Evolutionary conservation across 371 early-diverging fungal species (phyloP).

Genomic region (Fennellomyces sp.): DNA sequence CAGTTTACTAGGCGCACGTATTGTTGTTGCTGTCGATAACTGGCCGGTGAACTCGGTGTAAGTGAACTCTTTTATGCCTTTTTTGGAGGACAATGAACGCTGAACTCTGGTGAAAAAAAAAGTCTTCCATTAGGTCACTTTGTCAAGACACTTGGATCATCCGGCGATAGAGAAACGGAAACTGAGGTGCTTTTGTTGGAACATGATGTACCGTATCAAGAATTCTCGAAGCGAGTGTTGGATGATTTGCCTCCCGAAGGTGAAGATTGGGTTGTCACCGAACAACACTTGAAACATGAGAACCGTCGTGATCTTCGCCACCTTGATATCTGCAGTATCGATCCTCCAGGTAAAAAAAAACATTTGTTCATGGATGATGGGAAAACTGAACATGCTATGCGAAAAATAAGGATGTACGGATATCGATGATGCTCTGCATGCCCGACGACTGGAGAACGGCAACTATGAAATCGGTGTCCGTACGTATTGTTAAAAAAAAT

Average conservation of each 20-base stretch:
- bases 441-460: conserved; percentile 81
- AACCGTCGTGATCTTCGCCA: conserved; percentile 83
- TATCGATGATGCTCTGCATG: conserved; percentile 99
- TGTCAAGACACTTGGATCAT: conserved; percentile 86
- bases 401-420: conserved; percentile 90
- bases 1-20: conserved; percentile 75
- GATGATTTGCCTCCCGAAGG: conserved; percentile 87
- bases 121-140: conserved; percentile 89
- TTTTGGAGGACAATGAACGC: background rate
- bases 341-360: conserved; percentile 81
- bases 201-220: conserved; percentile 93
- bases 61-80: conserved; percentile 1
- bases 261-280: conserved; percentile 79
- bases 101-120: background rate
- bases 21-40: conserved; percentile 89
- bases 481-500: conserved; percentile 57
- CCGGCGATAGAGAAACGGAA: conserved; percentile 93
- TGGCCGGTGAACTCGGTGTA: conserved; percentile 84
- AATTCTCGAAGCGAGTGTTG: conserved; percentile 86
- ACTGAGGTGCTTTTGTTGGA: conserved; percentile 95
- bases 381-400: background rate
- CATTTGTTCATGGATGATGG: conserved; percentile 13
- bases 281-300: conserved; percentile 64
- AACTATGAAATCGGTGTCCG: conserved; percentile 90
- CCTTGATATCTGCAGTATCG: conserved; percentile 94